Evolutionary conservation across 1,284 basidiomycete genomes (phyloP).

Genomic region (Termitomyces sp.): DNA sequence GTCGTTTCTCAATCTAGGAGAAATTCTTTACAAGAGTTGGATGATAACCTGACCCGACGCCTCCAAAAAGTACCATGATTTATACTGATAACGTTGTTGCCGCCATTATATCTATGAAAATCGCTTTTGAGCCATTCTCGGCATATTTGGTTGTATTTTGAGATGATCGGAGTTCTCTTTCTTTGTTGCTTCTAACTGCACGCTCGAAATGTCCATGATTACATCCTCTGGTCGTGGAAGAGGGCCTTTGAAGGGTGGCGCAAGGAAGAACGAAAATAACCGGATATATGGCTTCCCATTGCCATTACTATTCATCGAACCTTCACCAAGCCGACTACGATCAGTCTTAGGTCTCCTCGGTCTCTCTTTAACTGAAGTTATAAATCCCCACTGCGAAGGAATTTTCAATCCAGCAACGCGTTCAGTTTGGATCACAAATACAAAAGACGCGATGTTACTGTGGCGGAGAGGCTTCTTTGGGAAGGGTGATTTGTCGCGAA

Average conservation of each 20-base stretch:
- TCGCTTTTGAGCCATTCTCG: neutral
- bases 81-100: neutral
- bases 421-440: constrained; percentile 75
- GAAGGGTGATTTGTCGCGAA: constrained; percentile 89
- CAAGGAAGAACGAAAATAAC: constrained; percentile 56
- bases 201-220: constrained; percentile 39
- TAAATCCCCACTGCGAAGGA: constrained; percentile 64
- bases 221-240: constrained; percentile 32
- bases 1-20: neutral
- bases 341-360: constrained; percentile 53
- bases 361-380: constrained; percentile 39
- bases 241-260: constrained; percentile 44
- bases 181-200: neutral
- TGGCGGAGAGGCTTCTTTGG: constrained; percentile 97
- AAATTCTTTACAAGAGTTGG: neutral
- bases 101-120: neutral
- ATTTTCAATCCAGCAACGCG: constrained; percentile 68
- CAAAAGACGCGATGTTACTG: constrained; percentile 59
- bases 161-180: neutral
- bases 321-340: constrained; percentile 33
- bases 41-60: neutral
- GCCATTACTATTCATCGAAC: constrained; percentile 49
- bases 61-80: neutral
- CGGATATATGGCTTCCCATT: constrained; percentile 61
- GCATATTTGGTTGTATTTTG: constrained; percentile 1